phyloP scores from a whole-genome alignment of 2,329 filamentous ascomycete genomes.

The Colletotrichum neosansevieriae region DNA sequence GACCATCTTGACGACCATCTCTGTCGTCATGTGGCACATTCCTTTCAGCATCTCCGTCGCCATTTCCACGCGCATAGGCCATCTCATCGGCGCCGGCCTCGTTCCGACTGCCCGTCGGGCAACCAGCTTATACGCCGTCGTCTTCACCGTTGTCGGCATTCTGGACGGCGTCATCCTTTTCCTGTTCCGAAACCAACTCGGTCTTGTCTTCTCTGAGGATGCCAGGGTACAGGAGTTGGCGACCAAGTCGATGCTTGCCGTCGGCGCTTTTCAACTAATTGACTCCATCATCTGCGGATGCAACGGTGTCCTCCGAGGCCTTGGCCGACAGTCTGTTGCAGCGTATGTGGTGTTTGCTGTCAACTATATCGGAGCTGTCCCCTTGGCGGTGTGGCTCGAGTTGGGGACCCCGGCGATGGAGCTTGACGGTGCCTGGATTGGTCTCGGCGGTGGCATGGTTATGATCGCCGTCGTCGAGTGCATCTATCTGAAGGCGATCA shows the following conservation, averaged over 20 bases:
- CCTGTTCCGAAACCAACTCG: slow-evolving; percentile 47
- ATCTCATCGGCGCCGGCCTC: slow-evolving; percentile 54
- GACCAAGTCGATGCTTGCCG: slow-evolving; percentile 47
- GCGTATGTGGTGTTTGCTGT: slow-evolving; percentile 52
- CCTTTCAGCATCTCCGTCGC: slow-evolving; percentile 58
- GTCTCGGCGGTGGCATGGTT: slow-evolving; percentile 50
- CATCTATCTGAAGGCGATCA: slow-evolving; percentile 48
- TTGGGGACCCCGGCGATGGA: slow-evolving; percentile 47
- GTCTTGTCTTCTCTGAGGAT: slow-evolving; percentile 50
- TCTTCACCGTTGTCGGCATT: slow-evolving; percentile 49
- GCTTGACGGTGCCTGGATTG: slow-evolving; percentile 52
- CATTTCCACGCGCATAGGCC: slow-evolving; percentile 56
- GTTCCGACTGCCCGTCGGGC: slow-evolving; percentile 49
- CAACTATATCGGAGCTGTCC: slow-evolving; percentile 54
- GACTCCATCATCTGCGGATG: slow-evolving; percentile 51
- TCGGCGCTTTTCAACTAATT: slow-evolving; percentile 50
- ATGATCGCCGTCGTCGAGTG: slow-evolving; percentile 48
- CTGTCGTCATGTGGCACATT: slow-evolving; percentile 56
- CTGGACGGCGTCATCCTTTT: slow-evolving; percentile 50
- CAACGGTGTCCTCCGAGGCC: slow-evolving; percentile 54
- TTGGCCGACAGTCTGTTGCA: slow-evolving; percentile 53
- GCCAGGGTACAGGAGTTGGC: slow-evolving; percentile 46
- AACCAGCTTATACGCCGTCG: slow-evolving; percentile 48
- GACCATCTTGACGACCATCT: slow-evolving; percentile 55
- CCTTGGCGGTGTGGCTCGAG: slow-evolving; percentile 54